Base-by-base conservation (phyloP, 495 filamentous ascomycete species). In the Hapsidospora chrysogenum region DNA sequence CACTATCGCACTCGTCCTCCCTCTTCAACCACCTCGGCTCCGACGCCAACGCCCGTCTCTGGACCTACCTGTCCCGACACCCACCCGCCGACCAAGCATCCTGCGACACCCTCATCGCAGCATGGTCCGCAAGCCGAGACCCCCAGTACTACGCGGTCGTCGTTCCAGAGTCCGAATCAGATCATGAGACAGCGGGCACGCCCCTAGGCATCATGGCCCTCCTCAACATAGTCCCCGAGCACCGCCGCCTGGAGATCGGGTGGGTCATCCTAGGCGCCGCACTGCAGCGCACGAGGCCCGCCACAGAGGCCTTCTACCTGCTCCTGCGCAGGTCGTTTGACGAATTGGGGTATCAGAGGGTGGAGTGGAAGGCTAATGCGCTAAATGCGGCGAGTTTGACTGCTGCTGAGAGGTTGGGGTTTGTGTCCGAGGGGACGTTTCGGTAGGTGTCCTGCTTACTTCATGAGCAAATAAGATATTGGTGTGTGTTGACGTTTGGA, bases 301-400 rank as follows among this genome's bases (percentile, higher is more conserved):
- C 60, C 1, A 68, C 67, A 1, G 66, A 68, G 37, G 44, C 49
- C 3, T 31, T 60, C 5, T 70, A 56, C 36, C 49, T 72, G 0
- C 41, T 66, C 7, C 41, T 52, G 4, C 44, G 45, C 13, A 42
- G 58, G 27, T 40, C 50, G 1, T 64, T 72, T 41, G 50, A 58
- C 14, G 49, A 54, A 1, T 42, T 69, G 20, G 54, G 58, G 1
- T 70, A 60, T 44, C 41, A 51, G n/a, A 53, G 68, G 11, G 49
- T 65, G 4, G 65, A 70, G 45, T 72, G 68, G 66, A 70, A 70
- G 38, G 62, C 57, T 33, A 50, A 70, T 49, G 23, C 46, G 14
- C 41, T 59, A 4, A 70, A 72, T 46, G 52, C 41, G 19, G 40
- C 52, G 1, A 63, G 58, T 13, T 49, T 45, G 31, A 51, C 44